A percentile compares a stretch with the other conserved stretches of the same genome.
These are phyloP conservation scores for Brettanomyces anomalus DNA, from an alignment of 805 yeast genomes.

Conservation along the genomic window DNA sequence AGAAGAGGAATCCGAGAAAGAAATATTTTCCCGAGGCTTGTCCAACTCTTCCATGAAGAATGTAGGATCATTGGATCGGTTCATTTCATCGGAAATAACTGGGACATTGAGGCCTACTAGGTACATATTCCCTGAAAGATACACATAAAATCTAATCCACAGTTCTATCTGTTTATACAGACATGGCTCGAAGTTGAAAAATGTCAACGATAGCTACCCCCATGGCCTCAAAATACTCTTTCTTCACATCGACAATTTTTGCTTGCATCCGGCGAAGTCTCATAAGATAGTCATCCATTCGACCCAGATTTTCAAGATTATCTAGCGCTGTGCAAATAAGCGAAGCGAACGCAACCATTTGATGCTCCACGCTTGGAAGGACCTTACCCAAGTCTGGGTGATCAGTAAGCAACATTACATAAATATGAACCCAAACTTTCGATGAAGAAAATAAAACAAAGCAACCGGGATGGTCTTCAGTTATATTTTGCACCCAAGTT, in stretches of 20 bases:
- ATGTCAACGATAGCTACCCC: slow-evolving; percentile 55
- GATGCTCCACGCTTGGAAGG: slow-evolving; percentile 62
- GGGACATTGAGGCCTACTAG: not conserved
- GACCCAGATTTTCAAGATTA: slow-evolving; percentile 44
- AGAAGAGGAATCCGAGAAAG: not conserved
- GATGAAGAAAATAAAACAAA: slow-evolving; percentile 36
- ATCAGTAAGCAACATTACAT: slow-evolving; percentile 47
- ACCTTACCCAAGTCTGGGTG: slow-evolving; percentile 43
- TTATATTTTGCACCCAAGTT: slow-evolving; percentile 10
- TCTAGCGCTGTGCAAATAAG: slow-evolving; percentile 52
- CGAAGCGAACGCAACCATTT: slow-evolving; percentile 64
- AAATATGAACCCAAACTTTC: slow-evolving; percentile 59
- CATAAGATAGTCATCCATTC: slow-evolving; percentile 43
- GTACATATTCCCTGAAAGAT: slow-evolving; percentile 22
- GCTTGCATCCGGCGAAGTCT: slow-evolving; percentile 60
- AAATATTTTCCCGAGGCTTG: not conserved
- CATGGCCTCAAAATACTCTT: slow-evolving; percentile 52
- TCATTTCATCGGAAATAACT: not conserved
- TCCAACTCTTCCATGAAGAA: not conserved
- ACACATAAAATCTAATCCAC: too few species aligned
- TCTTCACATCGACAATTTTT: slow-evolving; percentile 55
- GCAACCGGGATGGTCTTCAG: slow-evolving; percentile 7
- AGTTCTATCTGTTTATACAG: too few species aligned
- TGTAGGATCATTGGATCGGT: not conserved
- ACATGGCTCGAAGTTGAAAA: slow-evolving; percentile 40